Evolutionary conservation across 2,329 filamentous ascomycete species (phyloP).

Genomic region (Alternaria infectoria): DNA sequence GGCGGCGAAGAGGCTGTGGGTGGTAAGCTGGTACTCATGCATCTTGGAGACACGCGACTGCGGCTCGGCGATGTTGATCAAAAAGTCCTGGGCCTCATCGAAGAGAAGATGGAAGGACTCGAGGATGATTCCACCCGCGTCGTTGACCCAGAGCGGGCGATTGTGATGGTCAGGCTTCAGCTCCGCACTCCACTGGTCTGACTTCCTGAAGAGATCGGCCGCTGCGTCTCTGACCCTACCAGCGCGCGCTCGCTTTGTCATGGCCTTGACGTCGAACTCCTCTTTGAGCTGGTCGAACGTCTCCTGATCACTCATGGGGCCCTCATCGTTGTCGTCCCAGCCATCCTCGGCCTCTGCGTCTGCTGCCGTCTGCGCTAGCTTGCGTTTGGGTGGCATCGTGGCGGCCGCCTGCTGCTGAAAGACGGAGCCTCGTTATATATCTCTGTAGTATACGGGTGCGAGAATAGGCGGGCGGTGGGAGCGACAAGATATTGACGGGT

Average conservation of each 20-base stretch:
- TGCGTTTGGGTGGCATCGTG: conserved; percentile 55
- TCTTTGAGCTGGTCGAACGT: conserved; percentile 56
- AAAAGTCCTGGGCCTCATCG: conserved; percentile 86
- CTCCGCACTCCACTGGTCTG: conserved; percentile 81
- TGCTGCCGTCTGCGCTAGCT: conserved; percentile 45
- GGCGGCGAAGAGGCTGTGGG: conserved; percentile 92
- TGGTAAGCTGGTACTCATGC: conserved; percentile 91
- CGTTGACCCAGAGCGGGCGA: conserved; percentile 93
- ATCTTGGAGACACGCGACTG: conserved; percentile 87
- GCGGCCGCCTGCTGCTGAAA: conserved; percentile 30
- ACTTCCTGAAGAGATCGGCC: conserved; percentile 63
- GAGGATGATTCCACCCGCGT: conserved; percentile 83
- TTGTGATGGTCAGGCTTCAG: conserved; percentile 89
- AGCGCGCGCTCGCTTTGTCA: conserved; percentile 38
- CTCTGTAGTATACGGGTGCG: background rate
- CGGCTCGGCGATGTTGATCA: conserved; percentile 95
- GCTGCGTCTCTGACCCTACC: conserved; percentile 55
- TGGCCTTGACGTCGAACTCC: conserved; percentile 44
- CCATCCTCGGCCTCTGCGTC: conserved; percentile 57
- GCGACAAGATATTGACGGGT: background rate
- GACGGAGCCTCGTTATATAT: conserved; percentile 14
- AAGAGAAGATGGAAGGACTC: conserved; percentile 93
- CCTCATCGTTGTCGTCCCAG: conserved; percentile 59
- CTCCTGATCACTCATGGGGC: conserved; percentile 55
- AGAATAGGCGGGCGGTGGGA: background rate